Evolutionary conservation across 163 green algal genomes (phyloP).

Genomic region (Chlorella variabilis): DNA sequence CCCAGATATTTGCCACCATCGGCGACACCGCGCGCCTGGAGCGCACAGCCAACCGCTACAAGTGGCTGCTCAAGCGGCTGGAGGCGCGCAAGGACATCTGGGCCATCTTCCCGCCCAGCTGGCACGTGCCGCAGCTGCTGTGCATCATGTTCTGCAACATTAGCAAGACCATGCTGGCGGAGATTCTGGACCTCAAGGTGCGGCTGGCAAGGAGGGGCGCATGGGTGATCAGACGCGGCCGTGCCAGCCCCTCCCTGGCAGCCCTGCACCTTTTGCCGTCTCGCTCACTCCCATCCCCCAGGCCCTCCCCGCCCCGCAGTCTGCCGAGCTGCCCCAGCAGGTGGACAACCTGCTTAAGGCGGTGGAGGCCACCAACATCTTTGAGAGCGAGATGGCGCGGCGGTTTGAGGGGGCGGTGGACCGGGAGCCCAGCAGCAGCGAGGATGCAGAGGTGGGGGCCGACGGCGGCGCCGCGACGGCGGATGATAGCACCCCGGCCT

Average conservation of each 20-base stretch:
- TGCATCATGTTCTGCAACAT: slow-evolving; percentile 96
- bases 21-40: slow-evolving; percentile 89
- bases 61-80: slow-evolving; percentile 83
- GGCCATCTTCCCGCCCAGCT: slow-evolving; percentile 90
- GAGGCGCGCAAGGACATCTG: slow-evolving; percentile 85
- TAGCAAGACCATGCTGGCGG: slow-evolving; percentile 84
- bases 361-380: slow-evolving; percentile 92
- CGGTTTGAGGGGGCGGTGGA: slow-evolving; percentile 65
- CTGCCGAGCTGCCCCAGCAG: slow-evolving; percentile 52
- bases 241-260: background rate
- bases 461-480: slow-evolving; percentile 31
- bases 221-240: background rate
- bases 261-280: background rate
- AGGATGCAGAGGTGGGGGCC: slow-evolving; percentile 17
- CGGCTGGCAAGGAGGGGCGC: too few species aligned
- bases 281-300: background rate
- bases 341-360: slow-evolving; percentile 80
- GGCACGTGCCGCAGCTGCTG: slow-evolving; percentile 90
- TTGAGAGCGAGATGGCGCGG: slow-evolving; percentile 93
- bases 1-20: slow-evolving; percentile 73
- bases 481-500: slow-evolving; percentile 34
- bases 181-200: slow-evolving; percentile 71
- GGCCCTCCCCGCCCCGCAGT: slow-evolving; percentile 24
- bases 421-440: background rate
- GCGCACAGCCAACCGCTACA: slow-evolving; percentile 83